Conservation (phyloP, 108 stramenopile genomes). For the Cyclotella cryptica region DNA sequence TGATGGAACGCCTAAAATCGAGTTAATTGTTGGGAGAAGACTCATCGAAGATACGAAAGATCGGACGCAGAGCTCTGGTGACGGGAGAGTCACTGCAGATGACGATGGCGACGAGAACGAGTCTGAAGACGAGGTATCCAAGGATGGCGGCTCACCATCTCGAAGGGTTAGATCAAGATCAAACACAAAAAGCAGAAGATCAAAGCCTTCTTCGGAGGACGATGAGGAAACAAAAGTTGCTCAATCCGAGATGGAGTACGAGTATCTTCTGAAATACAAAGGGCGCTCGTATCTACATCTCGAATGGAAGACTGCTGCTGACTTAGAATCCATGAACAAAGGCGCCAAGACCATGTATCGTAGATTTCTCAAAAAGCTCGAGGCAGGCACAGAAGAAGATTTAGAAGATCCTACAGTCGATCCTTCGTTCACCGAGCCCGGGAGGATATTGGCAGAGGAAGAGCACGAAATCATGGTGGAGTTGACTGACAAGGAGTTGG, state of each 20-base stretch:
- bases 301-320: constrained; percentile 86
- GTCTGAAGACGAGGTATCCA: constrained; percentile 21
- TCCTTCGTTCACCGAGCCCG: constrained; percentile 74
- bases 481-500: constrained; percentile 78
- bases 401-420: constrained; percentile 90
- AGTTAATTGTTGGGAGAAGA: constrained; percentile 90
- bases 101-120: constrained; percentile 24
- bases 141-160: constrained; percentile 1
- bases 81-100: constrained; percentile 27
- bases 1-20: constrained; percentile 94
- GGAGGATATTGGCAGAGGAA: constrained; percentile 88
- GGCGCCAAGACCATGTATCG: constrained; percentile 86
- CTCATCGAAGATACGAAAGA: constrained; percentile 77
- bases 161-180: constrained; percentile 21
- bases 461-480: constrained; percentile 88
- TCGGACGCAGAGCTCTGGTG: constrained; percentile 29
- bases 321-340: constrained; percentile 89
- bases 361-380: constrained; percentile 88
- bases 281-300: constrained; percentile 93
- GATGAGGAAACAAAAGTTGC: constrained; percentile 36
- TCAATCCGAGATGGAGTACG: constrained; percentile 82
- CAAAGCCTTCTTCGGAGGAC: constrained; percentile 17
- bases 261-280: constrained; percentile 96
- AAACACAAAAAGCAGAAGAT: constrained; percentile 2
- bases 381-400: constrained; percentile 73